Conservation (phyloP, 441 rosid species). For the Erodium texanum region DNA sequence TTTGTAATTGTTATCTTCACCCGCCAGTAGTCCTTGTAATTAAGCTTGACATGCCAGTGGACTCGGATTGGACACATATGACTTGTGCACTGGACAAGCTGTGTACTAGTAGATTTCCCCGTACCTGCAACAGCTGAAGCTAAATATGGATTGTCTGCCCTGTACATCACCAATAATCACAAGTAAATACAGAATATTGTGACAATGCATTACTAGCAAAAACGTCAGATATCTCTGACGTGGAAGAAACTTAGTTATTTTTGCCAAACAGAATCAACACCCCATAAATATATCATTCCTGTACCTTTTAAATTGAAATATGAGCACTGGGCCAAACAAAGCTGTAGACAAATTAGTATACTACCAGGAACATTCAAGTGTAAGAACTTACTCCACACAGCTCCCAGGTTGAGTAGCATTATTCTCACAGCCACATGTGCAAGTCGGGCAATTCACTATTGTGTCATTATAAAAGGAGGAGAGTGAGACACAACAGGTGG, state of each 20-base stretch:
- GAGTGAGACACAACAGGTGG: constrained; percentile 74
- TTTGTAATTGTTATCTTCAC: constrained; percentile 66
- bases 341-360: too few species aligned
- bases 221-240: too few species aligned
- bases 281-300: too few species aligned
- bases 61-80: constrained; percentile 81
- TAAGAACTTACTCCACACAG: constrained; percentile 35
- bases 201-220: constrained; percentile 24
- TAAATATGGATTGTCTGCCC: constrained; percentile 42
- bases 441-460: constrained; percentile 67
- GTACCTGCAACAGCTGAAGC: constrained; percentile 41
- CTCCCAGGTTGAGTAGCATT: constrained; percentile 45
- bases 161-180: constrained; percentile 28
- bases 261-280: constrained; percentile 23
- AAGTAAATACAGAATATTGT: too few species aligned
- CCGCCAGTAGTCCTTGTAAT: constrained; percentile 76
- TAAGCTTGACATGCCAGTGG: constrained; percentile 85
- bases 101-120: constrained; percentile 25
- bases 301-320: too few species aligned
- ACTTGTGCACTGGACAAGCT: constrained; percentile 64
- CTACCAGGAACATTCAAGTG: too few species aligned
- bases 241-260: too few species aligned
- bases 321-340: too few species aligned
- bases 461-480: constrained; percentile 82
- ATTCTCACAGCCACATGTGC: constrained; percentile 75